phyloP scores from a whole-genome alignment of 2,329 filamentous ascomycete species.

The Exophiala phaeomuriformis region DNA sequence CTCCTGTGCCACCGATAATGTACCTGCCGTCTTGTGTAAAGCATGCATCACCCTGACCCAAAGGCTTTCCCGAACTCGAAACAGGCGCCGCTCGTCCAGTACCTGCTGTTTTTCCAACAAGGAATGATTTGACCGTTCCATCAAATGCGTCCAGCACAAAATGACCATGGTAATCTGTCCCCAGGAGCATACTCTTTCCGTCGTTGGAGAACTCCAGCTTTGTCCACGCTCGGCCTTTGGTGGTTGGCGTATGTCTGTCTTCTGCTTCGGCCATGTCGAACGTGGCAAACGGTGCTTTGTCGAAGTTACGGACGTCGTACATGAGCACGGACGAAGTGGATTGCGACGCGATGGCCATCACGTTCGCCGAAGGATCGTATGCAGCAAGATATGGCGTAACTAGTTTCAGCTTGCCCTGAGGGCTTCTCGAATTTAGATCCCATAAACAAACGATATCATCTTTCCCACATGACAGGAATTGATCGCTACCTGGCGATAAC shows the following conservation, averaged over 20 bases:
- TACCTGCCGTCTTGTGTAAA: conserved; percentile 86
- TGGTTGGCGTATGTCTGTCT: conserved; percentile 47
- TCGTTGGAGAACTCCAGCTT: conserved; percentile 95
- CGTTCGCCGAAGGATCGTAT: conserved; percentile 84
- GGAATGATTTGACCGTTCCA: conserved; percentile 67
- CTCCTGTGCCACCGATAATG: conserved; percentile 69
- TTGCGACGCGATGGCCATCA: conserved; percentile 84
- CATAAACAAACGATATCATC: conserved; percentile 90
- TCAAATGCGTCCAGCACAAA: conserved; percentile 92
- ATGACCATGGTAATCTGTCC: conserved; percentile 76
- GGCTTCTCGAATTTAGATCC: conserved; percentile 74
- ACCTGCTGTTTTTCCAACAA: conserved; percentile 45
- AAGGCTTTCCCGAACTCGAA: conserved; percentile 48
- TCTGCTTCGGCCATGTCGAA: conserved; percentile 65
- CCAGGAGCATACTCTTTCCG: conserved; percentile 75
- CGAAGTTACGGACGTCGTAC: conserved; percentile 89
- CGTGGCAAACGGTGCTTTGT: conserved; percentile 78
- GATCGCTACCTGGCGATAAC: conserved; percentile 78
- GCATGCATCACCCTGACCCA: conserved; percentile 66
- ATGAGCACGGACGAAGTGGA: conserved; percentile 71
- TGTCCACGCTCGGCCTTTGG: conserved; percentile 59
- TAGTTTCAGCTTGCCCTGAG: conserved; percentile 72
- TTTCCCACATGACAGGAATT: conserved; percentile 83
- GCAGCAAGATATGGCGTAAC: conserved; percentile 74
- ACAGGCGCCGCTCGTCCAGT: conserved; percentile 45